These are phyloP conservation scores for Xerophyta viscosa DNA, from an alignment of 106 monocot genomes.

Conservation along the genomic window DNA sequence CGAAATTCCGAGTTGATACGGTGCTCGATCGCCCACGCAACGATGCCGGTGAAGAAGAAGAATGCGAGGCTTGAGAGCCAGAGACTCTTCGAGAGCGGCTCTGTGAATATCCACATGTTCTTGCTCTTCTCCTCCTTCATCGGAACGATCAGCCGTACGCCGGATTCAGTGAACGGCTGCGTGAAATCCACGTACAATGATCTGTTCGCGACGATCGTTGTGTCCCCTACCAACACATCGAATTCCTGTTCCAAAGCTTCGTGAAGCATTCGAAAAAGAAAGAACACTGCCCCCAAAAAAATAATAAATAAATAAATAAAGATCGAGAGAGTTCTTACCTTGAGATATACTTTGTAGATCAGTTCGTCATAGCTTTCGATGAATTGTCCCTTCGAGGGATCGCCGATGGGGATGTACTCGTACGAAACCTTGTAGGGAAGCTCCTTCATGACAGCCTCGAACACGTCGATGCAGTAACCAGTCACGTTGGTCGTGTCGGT, in stretches of 20 bases:
- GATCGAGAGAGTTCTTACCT: slow-evolving; percentile 17
- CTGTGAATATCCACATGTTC: slow-evolving; percentile 16
- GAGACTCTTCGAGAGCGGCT: slow-evolving; percentile 12
- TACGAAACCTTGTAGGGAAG: slow-evolving; percentile 34
- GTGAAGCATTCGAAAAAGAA: neutral
- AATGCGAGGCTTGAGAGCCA: slow-evolving; percentile 14
- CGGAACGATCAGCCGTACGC: slow-evolving; percentile 27
- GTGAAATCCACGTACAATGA: slow-evolving; percentile 46
- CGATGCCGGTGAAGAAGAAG: slow-evolving; percentile 31
- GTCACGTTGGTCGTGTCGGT: neutral
- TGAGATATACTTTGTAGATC: slow-evolving; percentile 32
- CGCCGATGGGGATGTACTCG: slow-evolving; percentile 16
- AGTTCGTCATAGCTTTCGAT: slow-evolving; percentile 34
- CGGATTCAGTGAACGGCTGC: slow-evolving; percentile 32
- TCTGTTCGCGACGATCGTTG: slow-evolving; percentile 33
- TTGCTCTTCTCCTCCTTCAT: slow-evolving; percentile 4
- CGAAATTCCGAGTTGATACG: slow-evolving; percentile 16
- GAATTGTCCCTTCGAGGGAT: neutral
- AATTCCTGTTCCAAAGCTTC: slow-evolving; percentile 19
- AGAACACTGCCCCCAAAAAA: neutral
- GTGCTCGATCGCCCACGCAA: slow-evolving; percentile 48
- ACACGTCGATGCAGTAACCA: slow-evolving; percentile 59
- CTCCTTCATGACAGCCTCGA: slow-evolving; percentile 26
- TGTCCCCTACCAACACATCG: slow-evolving; percentile 41
- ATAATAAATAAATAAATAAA: too few relatives aligned